phyloP scores from a whole-genome alignment of 2,329 filamentous ascomycete species.

The Sphaerulina populicola region DNA sequence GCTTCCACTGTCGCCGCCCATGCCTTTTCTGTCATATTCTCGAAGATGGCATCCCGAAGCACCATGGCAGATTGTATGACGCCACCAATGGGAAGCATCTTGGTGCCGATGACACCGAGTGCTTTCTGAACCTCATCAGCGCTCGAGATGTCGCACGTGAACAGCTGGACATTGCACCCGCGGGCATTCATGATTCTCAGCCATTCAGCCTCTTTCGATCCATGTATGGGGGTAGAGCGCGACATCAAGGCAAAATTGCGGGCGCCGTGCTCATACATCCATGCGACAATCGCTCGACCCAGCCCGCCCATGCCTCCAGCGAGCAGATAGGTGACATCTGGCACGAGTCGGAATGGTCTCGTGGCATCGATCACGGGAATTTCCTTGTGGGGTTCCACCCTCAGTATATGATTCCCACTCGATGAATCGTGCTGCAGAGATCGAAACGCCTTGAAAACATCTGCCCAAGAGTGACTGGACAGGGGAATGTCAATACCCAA shows the following conservation, averaged over 20 bases:
- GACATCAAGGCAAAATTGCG: background rate
- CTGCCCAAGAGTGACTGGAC: too few species aligned
- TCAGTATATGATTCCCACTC: too few species aligned
- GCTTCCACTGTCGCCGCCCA: conserved; percentile 6
- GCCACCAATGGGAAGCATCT: conserved; percentile 34
- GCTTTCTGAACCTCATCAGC: conserved; percentile 15
- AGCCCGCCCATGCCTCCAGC: background rate
- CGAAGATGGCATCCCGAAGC: conserved; percentile 21
- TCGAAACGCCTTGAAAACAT: too few species aligned
- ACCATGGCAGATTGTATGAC: conserved; percentile 36
- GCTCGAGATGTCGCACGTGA: conserved; percentile 8
- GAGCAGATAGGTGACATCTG: background rate
- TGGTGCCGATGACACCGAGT: conserved; percentile 9
- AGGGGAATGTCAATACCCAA: too few species aligned
- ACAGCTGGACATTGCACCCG: background rate
- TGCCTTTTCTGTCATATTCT: conserved; percentile 22
- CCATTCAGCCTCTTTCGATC: background rate
- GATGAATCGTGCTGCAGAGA: too few species aligned
- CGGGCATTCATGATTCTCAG: too few species aligned
- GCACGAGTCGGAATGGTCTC: too few species aligned
- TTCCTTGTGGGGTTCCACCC: too few species aligned
- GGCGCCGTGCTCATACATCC: background rate
- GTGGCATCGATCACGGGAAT: too few species aligned
- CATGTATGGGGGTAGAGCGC: background rate
- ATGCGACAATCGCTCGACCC: background rate